phyloP scores from a whole-genome alignment of 371 early-diverging fungal genomes.

The Phascolomyces articulosus region DNA sequence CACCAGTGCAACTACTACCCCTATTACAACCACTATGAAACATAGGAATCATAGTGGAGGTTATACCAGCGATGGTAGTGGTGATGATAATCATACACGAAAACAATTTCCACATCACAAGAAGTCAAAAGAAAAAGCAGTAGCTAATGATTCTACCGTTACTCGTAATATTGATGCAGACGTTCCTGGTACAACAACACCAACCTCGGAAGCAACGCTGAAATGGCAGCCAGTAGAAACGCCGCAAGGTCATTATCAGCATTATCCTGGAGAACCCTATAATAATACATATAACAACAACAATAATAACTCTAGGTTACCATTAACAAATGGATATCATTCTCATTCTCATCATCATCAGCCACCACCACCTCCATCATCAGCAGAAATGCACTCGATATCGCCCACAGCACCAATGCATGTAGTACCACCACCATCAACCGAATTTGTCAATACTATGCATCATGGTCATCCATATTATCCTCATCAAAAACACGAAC shows the following conservation, averaged over 20 bases:
- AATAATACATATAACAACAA: too few relatives aligned
- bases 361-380: not conserved
- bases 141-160: not conserved
- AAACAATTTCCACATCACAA: not conserved
- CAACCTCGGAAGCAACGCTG: not conserved
- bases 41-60: not conserved
- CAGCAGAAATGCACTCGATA: too few relatives aligned
- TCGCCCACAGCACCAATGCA: too few relatives aligned
- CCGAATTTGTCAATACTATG: not conserved
- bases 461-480: not conserved
- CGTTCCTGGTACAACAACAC: not conserved
- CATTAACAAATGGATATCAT: constrained; percentile 1
- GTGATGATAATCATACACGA: not conserved
- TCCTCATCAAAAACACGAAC: not conserved
- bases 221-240: constrained; percentile 18
- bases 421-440: not conserved
- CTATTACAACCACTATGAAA: too few relatives aligned
- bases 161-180: not conserved
- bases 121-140: not conserved
- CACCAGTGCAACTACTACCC: not conserved
- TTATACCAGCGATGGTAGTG: not conserved
- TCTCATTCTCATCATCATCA: not conserved
- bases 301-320: too few relatives aligned
- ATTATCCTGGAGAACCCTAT: not conserved
- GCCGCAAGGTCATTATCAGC: constrained; percentile 5